phyloP scores from a whole-genome alignment of 257 asterid species.

The Capsicum rhomboideum region DNA sequence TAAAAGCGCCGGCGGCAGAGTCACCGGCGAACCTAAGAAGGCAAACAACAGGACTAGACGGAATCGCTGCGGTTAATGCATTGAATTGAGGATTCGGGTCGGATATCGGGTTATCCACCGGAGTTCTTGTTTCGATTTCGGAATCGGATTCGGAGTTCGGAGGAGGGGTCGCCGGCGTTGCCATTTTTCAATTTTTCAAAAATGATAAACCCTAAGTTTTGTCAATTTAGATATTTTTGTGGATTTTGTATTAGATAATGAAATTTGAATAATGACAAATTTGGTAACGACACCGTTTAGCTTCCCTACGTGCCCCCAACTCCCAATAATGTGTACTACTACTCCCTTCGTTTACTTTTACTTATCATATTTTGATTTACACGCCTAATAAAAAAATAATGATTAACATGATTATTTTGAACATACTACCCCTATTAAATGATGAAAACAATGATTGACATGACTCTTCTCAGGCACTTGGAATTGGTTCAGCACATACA shows the following conservation, averaged over 20 bases:
- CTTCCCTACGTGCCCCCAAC: not conserved
- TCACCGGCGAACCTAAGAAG: conserved; percentile 62
- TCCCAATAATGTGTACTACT: not conserved
- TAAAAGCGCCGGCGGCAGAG: conserved; percentile 63
- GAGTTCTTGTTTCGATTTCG: conserved; percentile 33
- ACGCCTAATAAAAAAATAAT: too few species aligned
- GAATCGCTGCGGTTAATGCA: conserved; percentile 24
- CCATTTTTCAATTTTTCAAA: conserved; percentile 19
- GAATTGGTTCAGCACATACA: too few species aligned
- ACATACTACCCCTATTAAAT: too few species aligned
- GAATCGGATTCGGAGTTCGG: conserved; percentile 46
- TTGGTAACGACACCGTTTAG: not conserved
- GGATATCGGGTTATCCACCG: not conserved
- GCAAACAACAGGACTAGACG: conserved; percentile 59
- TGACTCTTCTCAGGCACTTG: too few species aligned
- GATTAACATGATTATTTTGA: too few species aligned
- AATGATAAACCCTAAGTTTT: conserved; percentile 29
- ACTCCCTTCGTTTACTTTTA: too few species aligned
- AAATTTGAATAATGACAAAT: too few species aligned
- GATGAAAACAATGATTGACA: too few species aligned
- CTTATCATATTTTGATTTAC: too few species aligned
- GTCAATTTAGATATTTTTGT: not conserved
- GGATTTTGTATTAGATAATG: not conserved
- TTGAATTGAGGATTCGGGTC: conserved; percentile 15
- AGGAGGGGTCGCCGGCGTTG: conserved; percentile 39